phyloP scores from a whole-genome alignment of 345 rosid species.

The Pugionium dolabratum region DNA sequence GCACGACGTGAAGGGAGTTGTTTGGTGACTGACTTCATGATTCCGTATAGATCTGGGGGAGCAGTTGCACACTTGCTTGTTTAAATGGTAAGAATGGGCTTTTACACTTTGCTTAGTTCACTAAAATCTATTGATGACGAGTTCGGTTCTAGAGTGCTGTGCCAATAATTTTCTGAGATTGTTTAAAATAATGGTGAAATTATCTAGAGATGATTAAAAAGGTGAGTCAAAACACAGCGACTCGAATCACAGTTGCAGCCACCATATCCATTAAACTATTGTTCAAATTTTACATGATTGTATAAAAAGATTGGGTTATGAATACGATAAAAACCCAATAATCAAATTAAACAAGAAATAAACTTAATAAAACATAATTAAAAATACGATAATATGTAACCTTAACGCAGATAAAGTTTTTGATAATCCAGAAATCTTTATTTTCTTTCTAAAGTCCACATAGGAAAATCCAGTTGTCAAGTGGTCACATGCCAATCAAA shows the following conservation, averaged over 20 bases:
- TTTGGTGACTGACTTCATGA: conserved; percentile 14
- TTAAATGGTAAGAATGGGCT: neutral
- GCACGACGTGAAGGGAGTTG: conserved; percentile 22
- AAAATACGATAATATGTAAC: neutral
- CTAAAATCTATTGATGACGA: conserved; percentile 4
- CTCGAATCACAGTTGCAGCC: neutral
- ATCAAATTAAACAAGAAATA: neutral
- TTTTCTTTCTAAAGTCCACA: neutral
- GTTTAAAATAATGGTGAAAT: too few species aligned
- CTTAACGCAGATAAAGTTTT: neutral
- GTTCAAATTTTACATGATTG: neutral
- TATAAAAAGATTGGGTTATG: neutral
- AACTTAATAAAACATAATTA: conserved; percentile 1
- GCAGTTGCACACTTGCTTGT: conserved; percentile 3
- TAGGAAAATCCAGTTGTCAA: too few species aligned
- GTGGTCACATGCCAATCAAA: neutral
- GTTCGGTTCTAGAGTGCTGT: conserved; percentile 5
- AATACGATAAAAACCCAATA: neutral
- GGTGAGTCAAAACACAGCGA: conserved; percentile 29
- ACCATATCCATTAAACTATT: conserved; percentile 11
- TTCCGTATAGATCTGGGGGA: conserved; percentile 25
- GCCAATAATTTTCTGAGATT: neutral
- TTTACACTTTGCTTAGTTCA: conserved; percentile 9
- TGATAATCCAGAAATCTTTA: neutral
- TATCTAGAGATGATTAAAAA: too few species aligned